phyloP scores from a whole-genome alignment of 352 stramenopile species.

The Phytophthora foliorum region DNA sequence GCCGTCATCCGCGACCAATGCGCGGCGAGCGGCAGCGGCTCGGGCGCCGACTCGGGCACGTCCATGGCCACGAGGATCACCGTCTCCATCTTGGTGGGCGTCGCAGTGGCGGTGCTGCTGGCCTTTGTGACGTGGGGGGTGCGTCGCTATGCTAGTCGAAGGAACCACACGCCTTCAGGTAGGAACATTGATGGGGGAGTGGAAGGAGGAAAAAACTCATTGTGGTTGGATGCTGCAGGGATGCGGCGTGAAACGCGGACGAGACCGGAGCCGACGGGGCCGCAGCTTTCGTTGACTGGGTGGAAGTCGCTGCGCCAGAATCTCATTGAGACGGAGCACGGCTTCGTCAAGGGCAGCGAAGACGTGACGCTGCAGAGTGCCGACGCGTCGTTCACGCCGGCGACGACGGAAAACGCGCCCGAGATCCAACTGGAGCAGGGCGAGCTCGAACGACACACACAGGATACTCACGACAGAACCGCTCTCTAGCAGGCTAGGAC shows the following conservation, averaged over 20 bases:
- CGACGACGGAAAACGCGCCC: constrained; percentile 7
- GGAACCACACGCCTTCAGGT: constrained; percentile 17
- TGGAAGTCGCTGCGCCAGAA: constrained; percentile 70
- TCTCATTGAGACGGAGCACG: constrained; percentile 58
- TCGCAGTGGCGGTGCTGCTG: constrained; percentile 31
- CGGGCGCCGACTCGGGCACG: constrained; percentile 2
- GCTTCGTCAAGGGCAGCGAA: constrained; percentile 27
- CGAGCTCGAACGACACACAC: constrained; percentile 21
- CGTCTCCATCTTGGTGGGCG: constrained; percentile 36
- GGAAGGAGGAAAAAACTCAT: neutral
- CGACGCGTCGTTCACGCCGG: constrained; percentile 4
- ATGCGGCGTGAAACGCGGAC: constrained; percentile 22
- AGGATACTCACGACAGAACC: constrained; percentile 14
- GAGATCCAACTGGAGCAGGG: constrained; percentile 35
- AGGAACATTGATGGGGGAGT: neutral
- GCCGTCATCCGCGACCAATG: constrained; percentile 42
- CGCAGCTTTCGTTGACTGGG: constrained; percentile 52
- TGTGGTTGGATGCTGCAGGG: constrained; percentile 13
- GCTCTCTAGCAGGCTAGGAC: constrained; percentile 26
- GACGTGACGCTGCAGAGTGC: constrained; percentile 21
- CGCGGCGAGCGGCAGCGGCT: constrained; percentile 13
- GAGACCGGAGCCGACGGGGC: constrained; percentile 34
- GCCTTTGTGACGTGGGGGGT: constrained; percentile 39
- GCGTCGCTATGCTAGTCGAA: constrained; percentile 18
- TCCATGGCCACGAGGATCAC: constrained; percentile 38